Evolutionary conservation across 805 yeast genomes (phyloP).

Genomic region (Yarrowia deformans): DNA sequence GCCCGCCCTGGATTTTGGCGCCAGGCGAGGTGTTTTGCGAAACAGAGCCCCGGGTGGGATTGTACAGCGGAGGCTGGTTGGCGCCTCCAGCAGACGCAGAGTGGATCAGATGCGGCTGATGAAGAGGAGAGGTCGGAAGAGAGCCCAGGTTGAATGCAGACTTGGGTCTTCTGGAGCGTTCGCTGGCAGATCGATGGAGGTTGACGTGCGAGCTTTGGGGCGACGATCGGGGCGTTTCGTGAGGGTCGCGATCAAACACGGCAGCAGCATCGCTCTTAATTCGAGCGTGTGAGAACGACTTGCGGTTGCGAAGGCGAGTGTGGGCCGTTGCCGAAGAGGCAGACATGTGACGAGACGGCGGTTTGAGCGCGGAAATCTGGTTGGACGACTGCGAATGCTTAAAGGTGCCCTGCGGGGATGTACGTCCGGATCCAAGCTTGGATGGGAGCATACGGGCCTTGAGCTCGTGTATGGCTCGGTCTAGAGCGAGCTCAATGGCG

Average conservation of each 20-base stretch:
- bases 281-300: conserved; percentile 34
- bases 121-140: conserved; percentile 22
- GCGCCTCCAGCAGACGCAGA: conserved; percentile 18
- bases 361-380: conserved; percentile 28
- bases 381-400: conserved; percentile 36
- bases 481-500: conserved; percentile 85
- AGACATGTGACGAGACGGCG: conserved; percentile 24
- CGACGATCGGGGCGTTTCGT: conserved; percentile 22
- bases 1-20: not conserved
- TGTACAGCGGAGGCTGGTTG: conserved; percentile 5
- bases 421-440: conserved; percentile 24
- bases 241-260: conserved; percentile 14
- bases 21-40: conserved; percentile 19
- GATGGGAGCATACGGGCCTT: conserved; percentile 50
- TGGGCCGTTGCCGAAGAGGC: conserved; percentile 11
- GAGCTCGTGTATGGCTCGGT: conserved; percentile 72
- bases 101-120: conserved; percentile 27
- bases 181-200: conserved; percentile 11
- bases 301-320: conserved; percentile 20
- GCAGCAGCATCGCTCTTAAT: conserved; percentile 17
- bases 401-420: conserved; percentile 35
- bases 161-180: conserved; percentile 2
- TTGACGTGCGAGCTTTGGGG: conserved; percentile 21
- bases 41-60: not conserved
- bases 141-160: conserved; percentile 31